Evolutionary conservation across 2,329 filamentous ascomycete species (phyloP).

Genomic region (Penicillium sp.): DNA sequence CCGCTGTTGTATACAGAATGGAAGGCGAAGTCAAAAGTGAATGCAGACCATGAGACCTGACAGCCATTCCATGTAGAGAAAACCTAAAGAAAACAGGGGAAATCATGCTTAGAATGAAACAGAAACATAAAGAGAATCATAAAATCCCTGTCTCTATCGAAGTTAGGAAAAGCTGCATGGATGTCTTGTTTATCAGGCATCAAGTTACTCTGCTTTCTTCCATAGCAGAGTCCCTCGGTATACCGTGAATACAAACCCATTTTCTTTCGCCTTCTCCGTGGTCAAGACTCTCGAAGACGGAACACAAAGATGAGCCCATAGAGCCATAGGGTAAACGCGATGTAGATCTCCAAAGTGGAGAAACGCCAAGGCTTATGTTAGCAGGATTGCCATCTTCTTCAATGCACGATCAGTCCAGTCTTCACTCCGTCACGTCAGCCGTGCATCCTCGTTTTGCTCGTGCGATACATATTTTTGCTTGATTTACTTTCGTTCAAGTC

Average conservation of each 20-base stretch:
- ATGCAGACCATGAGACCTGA: not conserved
- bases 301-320: not conserved
- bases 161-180: not conserved
- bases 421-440: conserved; percentile 15
- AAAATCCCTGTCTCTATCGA: not conserved
- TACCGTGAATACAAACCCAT: no score
- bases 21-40: not conserved
- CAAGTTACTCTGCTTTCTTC: not conserved
- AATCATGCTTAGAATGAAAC: not conserved
- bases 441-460: conserved; percentile 7
- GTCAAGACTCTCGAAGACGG: not conserved
- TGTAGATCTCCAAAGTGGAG: not conserved
- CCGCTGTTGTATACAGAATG: not conserved
- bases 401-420: conserved; percentile 20
- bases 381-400: conserved; percentile 12
- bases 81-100: not conserved
- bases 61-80: not conserved
- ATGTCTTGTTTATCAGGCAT: not conserved
- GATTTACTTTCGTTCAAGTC: not conserved
- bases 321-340: not conserved
- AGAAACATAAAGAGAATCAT: not conserved
- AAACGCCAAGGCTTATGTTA: conserved; percentile 31
- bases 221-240: not conserved
- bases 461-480: not conserved
- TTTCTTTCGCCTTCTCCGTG: not conserved